A percentile compares a stretch with the other conserved stretches of the same genome.
phyloP scores from a whole-genome alignment of 805 yeast genomes.

The Suhomyces vadensis region DNA sequence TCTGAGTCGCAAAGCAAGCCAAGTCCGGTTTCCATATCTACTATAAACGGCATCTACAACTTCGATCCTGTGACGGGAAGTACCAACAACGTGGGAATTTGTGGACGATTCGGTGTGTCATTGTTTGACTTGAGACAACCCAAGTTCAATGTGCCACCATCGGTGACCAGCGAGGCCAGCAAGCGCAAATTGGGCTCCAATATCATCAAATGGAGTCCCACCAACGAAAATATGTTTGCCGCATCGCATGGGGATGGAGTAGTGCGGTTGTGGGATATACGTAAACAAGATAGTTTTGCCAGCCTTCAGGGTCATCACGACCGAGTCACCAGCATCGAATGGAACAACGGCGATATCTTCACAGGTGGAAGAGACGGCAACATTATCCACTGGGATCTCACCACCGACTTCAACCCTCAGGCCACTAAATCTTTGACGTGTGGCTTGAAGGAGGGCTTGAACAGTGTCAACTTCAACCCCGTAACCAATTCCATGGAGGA shows the following conservation, averaged over 20 bases:
- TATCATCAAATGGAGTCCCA: conserved; percentile 59
- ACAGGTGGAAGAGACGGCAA: conserved; percentile 66
- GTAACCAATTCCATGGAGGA: conserved; percentile 32
- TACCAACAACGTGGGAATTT: conserved; percentile 46
- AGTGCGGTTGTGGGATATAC: conserved; percentile 73
- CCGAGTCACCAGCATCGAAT: conserved; percentile 54
- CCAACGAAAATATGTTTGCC: conserved; percentile 61
- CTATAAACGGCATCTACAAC: conserved; percentile 49
- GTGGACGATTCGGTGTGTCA: conserved; percentile 74
- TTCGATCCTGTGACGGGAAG: conserved; percentile 48
- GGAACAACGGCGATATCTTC: conserved; percentile 57
- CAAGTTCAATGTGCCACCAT: conserved; percentile 35
- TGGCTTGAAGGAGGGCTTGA: conserved; percentile 48
- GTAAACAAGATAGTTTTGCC: conserved; percentile 57
- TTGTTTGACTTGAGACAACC: conserved; percentile 66
- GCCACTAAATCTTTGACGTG: conserved; percentile 26
- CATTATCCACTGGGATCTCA: conserved; percentile 66
- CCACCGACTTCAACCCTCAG: conserved; percentile 21
- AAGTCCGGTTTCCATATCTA: conserved; percentile 55
- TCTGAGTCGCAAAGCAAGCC: conserved; percentile 44
- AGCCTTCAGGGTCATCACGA: conserved; percentile 57
- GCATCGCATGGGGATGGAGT: conserved; percentile 59
- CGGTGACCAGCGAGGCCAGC: conserved; percentile 14
- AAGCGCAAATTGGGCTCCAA: conserved; percentile 33
- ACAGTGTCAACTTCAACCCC: conserved; percentile 40